Conservation (phyloP, 2,329 filamentous ascomycete species). For the Phoma sp. region DNA sequence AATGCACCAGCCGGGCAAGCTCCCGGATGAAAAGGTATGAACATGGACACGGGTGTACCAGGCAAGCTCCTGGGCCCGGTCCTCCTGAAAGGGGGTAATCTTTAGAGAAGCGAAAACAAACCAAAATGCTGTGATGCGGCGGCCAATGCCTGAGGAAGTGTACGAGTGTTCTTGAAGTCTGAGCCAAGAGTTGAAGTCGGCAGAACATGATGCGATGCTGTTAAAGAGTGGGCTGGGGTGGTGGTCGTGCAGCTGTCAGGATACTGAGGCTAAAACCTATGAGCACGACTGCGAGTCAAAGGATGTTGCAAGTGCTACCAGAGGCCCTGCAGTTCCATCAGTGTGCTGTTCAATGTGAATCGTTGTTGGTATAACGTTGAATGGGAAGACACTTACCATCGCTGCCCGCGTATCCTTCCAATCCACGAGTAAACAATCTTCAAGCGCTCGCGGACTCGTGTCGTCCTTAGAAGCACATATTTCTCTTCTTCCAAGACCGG, state of each 20-base stretch:
- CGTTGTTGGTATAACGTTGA: conserved; percentile 2
- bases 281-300: conserved; percentile 41
- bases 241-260: conserved; percentile 17
- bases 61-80: conserved; percentile 36
- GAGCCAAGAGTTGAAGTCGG: conserved; percentile 4
- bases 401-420: conserved; percentile 70
- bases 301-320: conserved; percentile 43
- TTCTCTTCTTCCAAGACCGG: conserved; percentile 81
- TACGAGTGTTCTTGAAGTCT: conserved; percentile 5
- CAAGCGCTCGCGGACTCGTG: conserved; percentile 78
- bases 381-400: conserved; percentile 66
- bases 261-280: conserved; percentile 31
- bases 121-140: conserved; percentile 13
- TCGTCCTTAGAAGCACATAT: conserved; percentile 75
- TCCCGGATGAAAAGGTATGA: conserved; percentile 40
- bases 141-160: not conserved
- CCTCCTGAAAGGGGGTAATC: conserved; percentile 44
- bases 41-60: conserved; percentile 35
- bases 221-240: conserved; percentile 4
- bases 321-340: conserved; percentile 31
- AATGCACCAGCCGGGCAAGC: conserved; percentile 34
- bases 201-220: not conserved
- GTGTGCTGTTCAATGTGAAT: conserved; percentile 8
- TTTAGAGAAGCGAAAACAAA: conserved; percentile 34
- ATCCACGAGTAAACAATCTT: conserved; percentile 87